These are phyloP conservation scores for Trichoderma citrinoviride DNA, from an alignment of 2,329 filamentous ascomycete species.

Conservation along the genomic window DNA sequence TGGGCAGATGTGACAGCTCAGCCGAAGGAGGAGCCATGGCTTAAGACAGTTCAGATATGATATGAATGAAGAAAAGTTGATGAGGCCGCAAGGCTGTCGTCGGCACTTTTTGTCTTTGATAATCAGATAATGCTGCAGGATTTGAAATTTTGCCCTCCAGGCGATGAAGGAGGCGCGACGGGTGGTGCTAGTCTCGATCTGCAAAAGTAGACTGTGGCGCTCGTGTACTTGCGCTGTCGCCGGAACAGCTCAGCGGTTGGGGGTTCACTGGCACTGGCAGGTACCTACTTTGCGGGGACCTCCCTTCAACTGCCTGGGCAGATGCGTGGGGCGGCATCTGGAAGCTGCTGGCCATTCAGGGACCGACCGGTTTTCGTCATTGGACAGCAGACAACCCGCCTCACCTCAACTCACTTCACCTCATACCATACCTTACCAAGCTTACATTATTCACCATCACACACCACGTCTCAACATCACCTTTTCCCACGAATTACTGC, in stretches of 20 bases:
- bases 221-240: not conserved
- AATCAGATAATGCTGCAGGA: not conserved
- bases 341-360: slow-evolving; percentile 13
- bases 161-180: not conserved
- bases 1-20: slow-evolving; percentile 59
- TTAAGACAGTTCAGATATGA: not conserved
- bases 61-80: not conserved
- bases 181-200: slow-evolving; percentile 18
- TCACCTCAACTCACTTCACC: not conserved
- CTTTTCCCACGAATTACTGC: not conserved
- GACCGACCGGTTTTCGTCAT: slow-evolving; percentile 10
- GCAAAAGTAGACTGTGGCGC: not conserved
- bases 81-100: not conserved
- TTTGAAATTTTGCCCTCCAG: slow-evolving; percentile 13
- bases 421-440: not conserved
- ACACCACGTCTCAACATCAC: slow-evolving; percentile 1
- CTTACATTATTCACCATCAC: too few species aligned
- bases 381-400: not conserved
- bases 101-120: not conserved
- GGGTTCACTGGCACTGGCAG: not conserved
- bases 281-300: slow-evolving; percentile 4
- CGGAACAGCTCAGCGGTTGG: not conserved
- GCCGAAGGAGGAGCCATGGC: slow-evolving; percentile 45
- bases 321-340: slow-evolving; percentile 6
- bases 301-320: not conserved